phyloP scores from a whole-genome alignment of 1,139 yeast genomes.

The Schwanniomyces etchellsii region DNA sequence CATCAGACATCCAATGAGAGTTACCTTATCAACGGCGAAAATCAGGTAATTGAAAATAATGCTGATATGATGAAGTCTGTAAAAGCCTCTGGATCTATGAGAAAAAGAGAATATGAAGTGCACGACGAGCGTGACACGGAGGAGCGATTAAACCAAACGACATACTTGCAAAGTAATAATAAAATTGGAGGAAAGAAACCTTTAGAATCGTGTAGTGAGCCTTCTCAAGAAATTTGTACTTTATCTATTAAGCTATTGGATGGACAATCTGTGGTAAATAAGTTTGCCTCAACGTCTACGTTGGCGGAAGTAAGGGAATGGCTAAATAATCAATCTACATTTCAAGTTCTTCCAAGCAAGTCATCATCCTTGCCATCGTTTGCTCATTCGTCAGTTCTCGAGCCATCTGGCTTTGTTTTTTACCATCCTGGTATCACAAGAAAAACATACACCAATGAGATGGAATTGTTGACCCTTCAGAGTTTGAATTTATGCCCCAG shows the following conservation, averaged over 20 bases:
- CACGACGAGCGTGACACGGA: no score
- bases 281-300: constrained; percentile 36
- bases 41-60: no score
- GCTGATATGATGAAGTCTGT: no score
- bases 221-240: constrained; percentile 24
- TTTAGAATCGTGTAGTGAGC: not conserved
- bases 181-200: no score
- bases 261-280: constrained; percentile 44
- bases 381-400: constrained; percentile 27
- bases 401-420: constrained; percentile 32
- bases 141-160: no score
- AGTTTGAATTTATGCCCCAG: constrained; percentile 56
- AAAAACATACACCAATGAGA: constrained; percentile 38
- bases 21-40: no score
- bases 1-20: no score
- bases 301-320: constrained; percentile 54
- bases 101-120: no score
- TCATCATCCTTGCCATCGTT: constrained; percentile 29
- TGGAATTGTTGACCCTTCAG: constrained; percentile 45
- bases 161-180: not conserved
- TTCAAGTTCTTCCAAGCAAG: constrained; percentile 28
- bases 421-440: constrained; percentile 35
- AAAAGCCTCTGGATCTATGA: no score
- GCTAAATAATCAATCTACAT: constrained; percentile 51
- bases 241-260: constrained; percentile 50